Percentiles rank a stretch among this genome's conserved stretches.
Evolutionary conservation across 306 rosid genomes (phyloP).

Genomic region (Inga oerstediana): DNA sequence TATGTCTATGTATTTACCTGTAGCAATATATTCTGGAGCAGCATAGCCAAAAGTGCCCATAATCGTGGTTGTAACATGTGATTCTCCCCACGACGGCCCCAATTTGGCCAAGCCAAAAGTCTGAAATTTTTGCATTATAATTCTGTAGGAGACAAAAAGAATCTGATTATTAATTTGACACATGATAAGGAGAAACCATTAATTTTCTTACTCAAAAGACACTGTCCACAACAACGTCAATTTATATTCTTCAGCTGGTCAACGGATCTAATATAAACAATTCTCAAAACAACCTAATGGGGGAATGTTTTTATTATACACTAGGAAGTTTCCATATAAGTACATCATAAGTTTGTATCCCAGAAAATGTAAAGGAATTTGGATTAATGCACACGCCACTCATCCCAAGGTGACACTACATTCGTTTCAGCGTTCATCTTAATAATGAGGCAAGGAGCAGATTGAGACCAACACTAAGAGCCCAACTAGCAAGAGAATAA

Average conservation of each 20-base stretch:
- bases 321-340: background rate
- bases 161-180: constrained; percentile 4
- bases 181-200: background rate
- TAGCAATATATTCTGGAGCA: constrained; percentile 87
- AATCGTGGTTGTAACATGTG: constrained; percentile 82
- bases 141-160: constrained; percentile 44
- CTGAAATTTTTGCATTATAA: constrained; percentile 80
- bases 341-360: background rate
- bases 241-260: constrained; percentile 4
- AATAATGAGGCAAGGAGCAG: background rate
- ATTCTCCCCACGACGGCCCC: constrained; percentile 72
- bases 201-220: constrained; percentile 12
- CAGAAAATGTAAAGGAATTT: background rate
- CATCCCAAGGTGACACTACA: constrained; percentile 24
- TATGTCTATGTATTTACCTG: constrained; percentile 50
- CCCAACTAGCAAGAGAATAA: constrained; percentile 18
- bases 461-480: constrained; percentile 7
- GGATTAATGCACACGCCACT: constrained; percentile 9
- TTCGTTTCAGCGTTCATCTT: background rate
- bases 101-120: constrained; percentile 90
- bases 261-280: constrained; percentile 2
- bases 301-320: background rate
- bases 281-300: background rate
- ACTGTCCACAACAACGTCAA: constrained; percentile 5
- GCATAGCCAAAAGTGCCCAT: constrained; percentile 88